These are phyloP conservation scores for Patellifolia procumbens DNA, from an alignment of 179 eudicot genomes.

Conservation along the genomic window DNA sequence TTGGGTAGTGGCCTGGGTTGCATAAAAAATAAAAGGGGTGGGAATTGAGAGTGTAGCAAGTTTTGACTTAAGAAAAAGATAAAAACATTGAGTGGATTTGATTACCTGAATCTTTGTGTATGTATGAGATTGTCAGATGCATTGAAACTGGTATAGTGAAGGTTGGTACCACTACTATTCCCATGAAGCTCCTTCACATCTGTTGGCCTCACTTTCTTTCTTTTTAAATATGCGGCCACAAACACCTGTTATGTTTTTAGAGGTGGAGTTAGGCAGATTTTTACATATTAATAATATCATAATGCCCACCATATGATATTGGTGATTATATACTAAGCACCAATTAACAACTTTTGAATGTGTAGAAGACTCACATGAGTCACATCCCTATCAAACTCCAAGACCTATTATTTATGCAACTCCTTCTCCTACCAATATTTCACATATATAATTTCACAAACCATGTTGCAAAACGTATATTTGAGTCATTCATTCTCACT, in stretches of 20 bases:
- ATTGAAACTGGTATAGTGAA: slow-evolving; percentile 24
- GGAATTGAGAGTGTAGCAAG: neutral
- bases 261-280: neutral
- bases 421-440: no score
- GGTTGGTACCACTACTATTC: slow-evolving; percentile 35
- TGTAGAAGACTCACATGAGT: no score
- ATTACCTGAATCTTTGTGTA: slow-evolving; percentile 74
- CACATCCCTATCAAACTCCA: no score
- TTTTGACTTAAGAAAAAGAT: slow-evolving; percentile 23
- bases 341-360: no score
- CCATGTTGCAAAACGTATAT: no score
- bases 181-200: slow-evolving; percentile 69
- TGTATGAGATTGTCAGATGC: slow-evolving; percentile 39
- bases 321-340: neutral
- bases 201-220: slow-evolving; percentile 64
- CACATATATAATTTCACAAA: no score
- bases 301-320: neutral
- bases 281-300: neutral
- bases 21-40: neutral
- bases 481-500: no score
- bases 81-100: slow-evolving; percentile 11
- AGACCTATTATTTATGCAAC: no score
- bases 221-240: slow-evolving; percentile 87
- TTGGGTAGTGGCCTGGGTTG: slow-evolving; percentile 11
- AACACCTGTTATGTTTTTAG: slow-evolving; percentile 50